Evolutionary conservation across 164 flowering plant genomes (phyloP), one percentile per base, ranked within the genome.

Genomic region (Magnolia kwangsiensis): DNA sequence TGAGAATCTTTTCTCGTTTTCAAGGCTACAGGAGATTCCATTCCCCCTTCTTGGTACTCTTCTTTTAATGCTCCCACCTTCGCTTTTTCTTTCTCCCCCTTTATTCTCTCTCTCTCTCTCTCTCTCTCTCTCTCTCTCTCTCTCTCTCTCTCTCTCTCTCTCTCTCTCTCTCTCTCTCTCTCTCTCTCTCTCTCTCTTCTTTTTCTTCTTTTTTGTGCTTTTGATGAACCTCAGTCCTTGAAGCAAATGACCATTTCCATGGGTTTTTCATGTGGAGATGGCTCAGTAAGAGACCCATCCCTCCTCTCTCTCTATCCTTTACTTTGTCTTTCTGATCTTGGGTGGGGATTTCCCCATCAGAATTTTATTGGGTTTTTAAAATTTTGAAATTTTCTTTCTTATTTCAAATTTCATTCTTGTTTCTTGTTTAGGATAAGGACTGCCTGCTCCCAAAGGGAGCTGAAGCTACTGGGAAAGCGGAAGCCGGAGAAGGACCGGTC

Each of bases 181-280:
- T 70, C 49, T 70, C 5, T 18, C 72, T 72, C 66, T 69, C 11
- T 51, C 72, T 5, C 76, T 59, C 14, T 37, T 51, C 27, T 18
- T 19, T 18, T 51, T 65, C 55, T 66, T 31, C 51, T 75, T 63
- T 29, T 37, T 29, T 45, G 51, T n/a, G 19, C 68, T 73, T 73
- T 63, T 63, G 59, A 61, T 73, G 75, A 61, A 31, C 23, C 69
- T 63, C 68, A n/a, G 68, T 20, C 61, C 67, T 71, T 69, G 55
- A 64, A 72, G 68, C 76, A 37, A 67, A 81, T 81, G 80, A 65
- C 51, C 65, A 69, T 69, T 45, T 76, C 77, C 63, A 81, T 84
- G 85, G 84, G 82, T 50, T 80, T 82, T 75, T 83, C 87, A 76
- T 82, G 71, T 83, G 84, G 76, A 74, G 84, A 84, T 76, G 82